Conservation (phyloP, 805 yeast species). For the Yarrowia sp. region DNA sequence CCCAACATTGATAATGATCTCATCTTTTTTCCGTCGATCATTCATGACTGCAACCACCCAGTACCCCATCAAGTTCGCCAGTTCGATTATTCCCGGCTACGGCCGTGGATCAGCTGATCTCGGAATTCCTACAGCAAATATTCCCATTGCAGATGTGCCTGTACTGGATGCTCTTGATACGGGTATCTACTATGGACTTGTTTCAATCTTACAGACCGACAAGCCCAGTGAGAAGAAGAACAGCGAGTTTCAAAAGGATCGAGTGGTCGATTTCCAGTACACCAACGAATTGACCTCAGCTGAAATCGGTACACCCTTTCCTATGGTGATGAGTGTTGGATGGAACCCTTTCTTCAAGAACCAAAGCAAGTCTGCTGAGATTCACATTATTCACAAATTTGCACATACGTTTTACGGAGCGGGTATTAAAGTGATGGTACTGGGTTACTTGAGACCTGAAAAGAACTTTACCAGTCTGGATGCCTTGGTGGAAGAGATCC, state of each 20-base stretch:
- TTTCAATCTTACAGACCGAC: conserved; percentile 34
- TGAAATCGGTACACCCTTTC: conserved; percentile 52
- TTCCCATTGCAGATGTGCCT: conserved; percentile 54
- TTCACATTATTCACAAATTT: conserved; percentile 81
- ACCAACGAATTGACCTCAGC: conserved; percentile 50
- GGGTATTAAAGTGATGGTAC: conserved; percentile 57
- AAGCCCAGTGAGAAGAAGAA: conserved; percentile 20
- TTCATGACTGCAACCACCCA: neutral
- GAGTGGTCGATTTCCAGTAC: conserved; percentile 54
- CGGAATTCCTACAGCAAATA: conserved; percentile 94
- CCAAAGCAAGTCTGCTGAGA: conserved; percentile 71
- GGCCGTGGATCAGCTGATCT: conserved; percentile 94
- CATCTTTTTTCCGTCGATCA: neutral
- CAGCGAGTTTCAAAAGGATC: conserved; percentile 27
- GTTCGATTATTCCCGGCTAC: conserved; percentile 67
- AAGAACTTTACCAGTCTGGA: conserved; percentile 79
- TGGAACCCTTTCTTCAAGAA: conserved; percentile 92
- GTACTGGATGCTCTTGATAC: conserved; percentile 43
- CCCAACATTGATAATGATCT: neutral
- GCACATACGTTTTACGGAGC: conserved; percentile 74
- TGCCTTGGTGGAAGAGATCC: conserved; percentile 80
- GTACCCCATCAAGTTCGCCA: conserved; percentile 7
- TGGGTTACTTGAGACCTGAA: conserved; percentile 93
- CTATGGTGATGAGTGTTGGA: conserved; percentile 95
- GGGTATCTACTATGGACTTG: conserved; percentile 92